These are phyloP conservation scores for Elsinoe fawcettii DNA, from an alignment of 2,329 filamentous ascomycete genomes.

Conservation along the genomic window DNA sequence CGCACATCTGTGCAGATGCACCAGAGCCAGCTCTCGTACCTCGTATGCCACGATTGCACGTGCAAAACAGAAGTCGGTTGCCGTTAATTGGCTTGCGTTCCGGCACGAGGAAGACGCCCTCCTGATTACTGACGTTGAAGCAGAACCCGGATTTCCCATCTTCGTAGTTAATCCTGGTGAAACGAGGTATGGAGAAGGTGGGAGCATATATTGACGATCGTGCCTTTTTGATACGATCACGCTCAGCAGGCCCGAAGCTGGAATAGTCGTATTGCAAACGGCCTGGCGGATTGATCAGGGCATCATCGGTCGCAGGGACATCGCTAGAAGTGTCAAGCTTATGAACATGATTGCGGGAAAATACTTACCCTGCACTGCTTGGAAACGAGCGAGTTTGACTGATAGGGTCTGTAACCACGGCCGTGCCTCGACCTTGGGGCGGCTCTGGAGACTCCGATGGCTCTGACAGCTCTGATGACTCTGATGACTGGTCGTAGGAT, in stretches of 20 bases:
- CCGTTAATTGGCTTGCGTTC: not conserved
- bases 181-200: not conserved
- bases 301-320: not conserved
- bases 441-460: not conserved
- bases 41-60: not conserved
- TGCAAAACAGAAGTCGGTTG: not conserved
- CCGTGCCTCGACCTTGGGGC: not conserved
- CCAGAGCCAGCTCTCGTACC: not conserved
- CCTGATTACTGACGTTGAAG: not conserved
- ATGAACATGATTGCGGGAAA: not conserved
- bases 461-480: too few species aligned
- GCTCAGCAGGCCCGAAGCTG: not conserved
- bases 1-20: not conserved
- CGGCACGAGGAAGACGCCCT: not conserved
- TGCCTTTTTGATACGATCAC: not conserved
- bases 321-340: not conserved
- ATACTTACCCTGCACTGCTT: not conserved
- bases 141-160: not conserved
- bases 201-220: not conserved
- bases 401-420: not conserved
- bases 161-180: not conserved
- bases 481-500: not conserved
- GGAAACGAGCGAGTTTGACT: not conserved
- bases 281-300: not conserved
- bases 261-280: not conserved